Evolutionary conservation across 257 asterid species (phyloP).

Genomic region (Prunella vulgaris): DNA sequence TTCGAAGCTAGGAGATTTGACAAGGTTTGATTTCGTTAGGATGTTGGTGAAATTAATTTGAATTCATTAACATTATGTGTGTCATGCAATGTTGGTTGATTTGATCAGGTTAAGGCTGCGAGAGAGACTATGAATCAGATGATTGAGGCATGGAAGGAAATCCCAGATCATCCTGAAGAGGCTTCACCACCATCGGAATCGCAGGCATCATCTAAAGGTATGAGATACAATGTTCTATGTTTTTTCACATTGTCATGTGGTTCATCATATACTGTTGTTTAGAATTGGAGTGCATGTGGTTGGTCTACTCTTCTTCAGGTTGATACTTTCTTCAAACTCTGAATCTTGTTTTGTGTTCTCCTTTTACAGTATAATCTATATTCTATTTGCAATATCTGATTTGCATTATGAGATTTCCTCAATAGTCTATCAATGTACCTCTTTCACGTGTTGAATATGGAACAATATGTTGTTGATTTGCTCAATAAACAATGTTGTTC

Average conservation of each 20-base stretch:
- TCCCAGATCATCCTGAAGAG: constrained; percentile 50
- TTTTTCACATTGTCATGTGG: background rate
- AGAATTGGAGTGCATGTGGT: background rate
- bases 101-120: constrained; percentile 52
- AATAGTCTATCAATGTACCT: background rate
- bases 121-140: constrained; percentile 62
- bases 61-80: background rate
- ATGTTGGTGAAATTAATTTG: background rate
- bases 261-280: background rate
- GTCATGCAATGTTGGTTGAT: constrained; percentile 4
- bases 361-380: background rate
- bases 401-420: background rate
- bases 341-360: background rate
- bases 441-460: background rate
- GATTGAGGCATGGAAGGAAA: constrained; percentile 58
- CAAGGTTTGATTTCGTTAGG: constrained; percentile 41
- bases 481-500: background rate
- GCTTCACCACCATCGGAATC: constrained; percentile 35
- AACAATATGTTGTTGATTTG: background rate
- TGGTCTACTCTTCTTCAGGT: background rate
- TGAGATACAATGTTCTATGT: background rate
- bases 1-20: constrained; percentile 81
- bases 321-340: background rate
- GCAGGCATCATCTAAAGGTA: constrained; percentile 55
- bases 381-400: background rate